Evolutionary conservation across 768 basidiomycete species (phyloP).

Genomic region (Mycena chlorophos): DNA sequence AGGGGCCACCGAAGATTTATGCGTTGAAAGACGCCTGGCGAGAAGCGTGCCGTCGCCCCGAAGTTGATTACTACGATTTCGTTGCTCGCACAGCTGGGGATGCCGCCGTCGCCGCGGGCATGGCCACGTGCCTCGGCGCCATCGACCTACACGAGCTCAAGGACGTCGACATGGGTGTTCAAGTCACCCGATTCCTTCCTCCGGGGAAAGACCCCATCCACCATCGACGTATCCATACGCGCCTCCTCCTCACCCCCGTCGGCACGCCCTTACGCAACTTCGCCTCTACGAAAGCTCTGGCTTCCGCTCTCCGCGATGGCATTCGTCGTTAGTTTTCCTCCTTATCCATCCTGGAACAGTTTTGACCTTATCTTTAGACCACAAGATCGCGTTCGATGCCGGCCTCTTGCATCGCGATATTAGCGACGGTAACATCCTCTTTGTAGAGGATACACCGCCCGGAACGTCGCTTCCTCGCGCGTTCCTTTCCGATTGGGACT

Average conservation of each 20-base stretch:
- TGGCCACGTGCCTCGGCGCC: conserved; percentile 13
- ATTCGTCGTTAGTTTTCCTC: conserved; percentile 3
- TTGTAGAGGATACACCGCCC: not conserved
- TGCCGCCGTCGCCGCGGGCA: not conserved
- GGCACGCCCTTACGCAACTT: conserved; percentile 4
- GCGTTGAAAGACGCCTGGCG: conserved; percentile 13
- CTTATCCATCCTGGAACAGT: not conserved
- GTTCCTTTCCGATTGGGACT: not conserved
- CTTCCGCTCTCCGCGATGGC: not conserved
- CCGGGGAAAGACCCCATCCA: not conserved
- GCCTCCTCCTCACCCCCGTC: conserved; percentile 9
- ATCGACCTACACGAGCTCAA: not conserved
- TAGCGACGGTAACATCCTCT: not conserved
- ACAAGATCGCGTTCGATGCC: not conserved
- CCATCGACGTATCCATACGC: conserved; percentile 4
- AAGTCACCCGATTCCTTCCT: not conserved
- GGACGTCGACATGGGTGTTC: not conserved
- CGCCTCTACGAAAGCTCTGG: not conserved
- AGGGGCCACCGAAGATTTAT: not conserved
- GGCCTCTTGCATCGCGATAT: not conserved
- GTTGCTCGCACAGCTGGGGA: not conserved
- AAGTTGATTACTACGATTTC: conserved; percentile 12
- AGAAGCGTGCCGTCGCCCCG: conserved; percentile 8
- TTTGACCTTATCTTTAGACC: not conserved
- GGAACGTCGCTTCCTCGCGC: not conserved